A percentile compares a stretch with the other conserved stretches of the same genome.
Evolutionary conservation across 192 early-diverging fungal species (phyloP).

Genomic region (Coemansia sp.): DNA sequence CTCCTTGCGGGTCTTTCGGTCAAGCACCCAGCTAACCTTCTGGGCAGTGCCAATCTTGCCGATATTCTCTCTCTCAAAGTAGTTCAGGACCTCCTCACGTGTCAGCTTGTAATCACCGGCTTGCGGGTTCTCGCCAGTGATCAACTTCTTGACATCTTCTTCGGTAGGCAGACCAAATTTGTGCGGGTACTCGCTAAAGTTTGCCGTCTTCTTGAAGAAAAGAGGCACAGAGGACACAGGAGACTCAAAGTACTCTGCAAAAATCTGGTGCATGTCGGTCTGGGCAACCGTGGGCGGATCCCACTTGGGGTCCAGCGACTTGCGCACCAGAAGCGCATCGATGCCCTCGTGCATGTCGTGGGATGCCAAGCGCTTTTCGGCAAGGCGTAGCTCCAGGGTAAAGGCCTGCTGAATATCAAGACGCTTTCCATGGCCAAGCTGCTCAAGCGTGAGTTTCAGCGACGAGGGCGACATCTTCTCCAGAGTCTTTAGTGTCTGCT

Average conservation of each 20-base stretch:
- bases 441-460: slow-evolving; percentile 83
- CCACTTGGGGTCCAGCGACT: slow-evolving; percentile 68
- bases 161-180: slow-evolving; percentile 68
- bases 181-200: slow-evolving; percentile 58
- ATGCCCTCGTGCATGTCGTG: slow-evolving; percentile 93
- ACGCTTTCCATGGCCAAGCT: slow-evolving; percentile 71
- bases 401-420: slow-evolving; percentile 78
- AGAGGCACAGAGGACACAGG: background rate
- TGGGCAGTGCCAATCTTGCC: slow-evolving; percentile 69
- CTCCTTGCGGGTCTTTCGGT: slow-evolving; percentile 7
- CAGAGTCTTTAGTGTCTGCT: slow-evolving; percentile 64
- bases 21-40: slow-evolving; percentile 38
- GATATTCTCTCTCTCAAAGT: slow-evolving; percentile 59
- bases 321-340: slow-evolving; percentile 70
- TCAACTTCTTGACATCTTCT: slow-evolving; percentile 61
- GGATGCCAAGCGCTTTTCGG: slow-evolving; percentile 69
- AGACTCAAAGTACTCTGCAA: slow-evolving; percentile 57
- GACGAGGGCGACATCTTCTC: slow-evolving; percentile 78
- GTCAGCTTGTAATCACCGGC: slow-evolving; percentile 61
- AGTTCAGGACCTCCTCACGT: slow-evolving; percentile 58
- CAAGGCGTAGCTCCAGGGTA: slow-evolving; percentile 81
- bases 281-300: slow-evolving; percentile 60
- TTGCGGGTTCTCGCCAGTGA: slow-evolving; percentile 65
- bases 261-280: slow-evolving; percentile 56
- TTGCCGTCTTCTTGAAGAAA: background rate